phyloP scores from a whole-genome alignment of 768 basidiomycete species.

The Mycena epipterygia region DNA sequence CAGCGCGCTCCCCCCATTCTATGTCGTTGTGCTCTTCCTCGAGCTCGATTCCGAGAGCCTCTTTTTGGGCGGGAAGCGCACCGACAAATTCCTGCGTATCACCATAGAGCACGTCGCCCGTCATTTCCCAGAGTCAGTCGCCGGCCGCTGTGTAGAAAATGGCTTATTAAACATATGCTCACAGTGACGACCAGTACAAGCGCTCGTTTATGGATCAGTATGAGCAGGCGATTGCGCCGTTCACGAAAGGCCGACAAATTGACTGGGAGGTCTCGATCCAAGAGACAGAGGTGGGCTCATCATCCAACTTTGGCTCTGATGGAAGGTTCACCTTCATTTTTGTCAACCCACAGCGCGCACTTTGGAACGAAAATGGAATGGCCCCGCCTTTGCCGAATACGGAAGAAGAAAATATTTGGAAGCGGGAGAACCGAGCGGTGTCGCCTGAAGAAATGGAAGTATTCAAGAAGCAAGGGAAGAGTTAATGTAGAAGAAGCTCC shows the following conservation, averaged over 20 bases:
- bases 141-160: no score
- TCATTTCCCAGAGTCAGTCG: slow-evolving; percentile 31
- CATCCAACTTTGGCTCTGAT: not conserved
- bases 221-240: slow-evolving; percentile 28
- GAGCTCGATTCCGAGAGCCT: slow-evolving; percentile 37
- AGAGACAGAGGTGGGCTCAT: slow-evolving; percentile 28
- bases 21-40: slow-evolving; percentile 43
- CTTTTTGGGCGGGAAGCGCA: slow-evolving; percentile 39
- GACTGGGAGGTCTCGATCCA: slow-evolving; percentile 37
- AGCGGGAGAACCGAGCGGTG: slow-evolving; percentile 30
- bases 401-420: slow-evolving; percentile 35
- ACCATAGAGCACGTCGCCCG: slow-evolving; percentile 39
- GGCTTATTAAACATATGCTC: not conserved
- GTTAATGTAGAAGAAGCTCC: not conserved
- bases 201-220: slow-evolving; percentile 31
- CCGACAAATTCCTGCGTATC: slow-evolving; percentile 36
- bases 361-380: slow-evolving; percentile 34
- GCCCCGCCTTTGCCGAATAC: slow-evolving; percentile 23
- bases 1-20: slow-evolving; percentile 36
- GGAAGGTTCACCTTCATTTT: not conserved
- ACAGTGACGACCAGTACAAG: slow-evolving; percentile 21
- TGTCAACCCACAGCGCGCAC: slow-evolving; percentile 22
- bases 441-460: slow-evolving; percentile 21
- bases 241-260: slow-evolving; percentile 30
- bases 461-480: slow-evolving; percentile 12